A percentile compares a stretch with the other conserved stretches of the same genome.
These are phyloP conservation scores for Penicillium fimorum DNA, from an alignment of 495 filamentous ascomycete species.

Conservation along the genomic window DNA sequence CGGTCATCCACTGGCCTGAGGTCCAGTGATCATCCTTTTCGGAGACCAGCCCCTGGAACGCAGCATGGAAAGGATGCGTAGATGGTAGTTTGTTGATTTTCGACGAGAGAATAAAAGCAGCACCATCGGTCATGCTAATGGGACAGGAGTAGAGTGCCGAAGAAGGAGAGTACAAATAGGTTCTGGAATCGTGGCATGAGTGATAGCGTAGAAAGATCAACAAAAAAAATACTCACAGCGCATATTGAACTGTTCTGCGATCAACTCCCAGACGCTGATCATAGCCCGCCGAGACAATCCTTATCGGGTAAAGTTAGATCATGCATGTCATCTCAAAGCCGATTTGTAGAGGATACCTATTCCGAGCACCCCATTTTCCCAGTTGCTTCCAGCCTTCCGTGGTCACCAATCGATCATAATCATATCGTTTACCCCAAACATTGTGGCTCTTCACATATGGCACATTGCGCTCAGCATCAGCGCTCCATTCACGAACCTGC, in stretches of 20 bases:
- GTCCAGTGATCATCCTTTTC: constrained; percentile 65
- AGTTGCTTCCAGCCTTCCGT: constrained; percentile 45
- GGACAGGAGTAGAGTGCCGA: constrained; percentile 65
- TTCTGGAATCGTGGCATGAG: constrained; percentile 52
- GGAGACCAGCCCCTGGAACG: constrained; percentile 50
- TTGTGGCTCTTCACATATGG: constrained; percentile 40
- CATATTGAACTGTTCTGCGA: constrained; percentile 43
- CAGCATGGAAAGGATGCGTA: constrained; percentile 50
- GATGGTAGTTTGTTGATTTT: constrained; percentile 41
- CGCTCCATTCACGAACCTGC: constrained; percentile 34
- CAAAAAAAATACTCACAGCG: constrained; percentile 20
- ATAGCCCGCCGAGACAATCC: constrained; percentile 43
- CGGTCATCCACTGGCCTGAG: constrained; percentile 85
- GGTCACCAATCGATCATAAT: constrained; percentile 40
- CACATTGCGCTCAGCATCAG: constrained; percentile 36
- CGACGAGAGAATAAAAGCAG: constrained; percentile 57
- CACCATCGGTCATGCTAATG: constrained; percentile 69
- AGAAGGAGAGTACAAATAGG: constrained; percentile 64
- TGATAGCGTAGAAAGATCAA: background rate
- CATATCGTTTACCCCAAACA: constrained; percentile 40
- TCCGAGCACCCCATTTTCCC: constrained; percentile 35
- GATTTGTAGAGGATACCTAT: constrained; percentile 18
- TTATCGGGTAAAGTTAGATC: constrained; percentile 10
- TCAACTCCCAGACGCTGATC: constrained; percentile 28
- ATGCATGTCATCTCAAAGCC: background rate